These are phyloP conservation scores for Drosera capensis DNA, from an alignment of 148 eudicot genomes.

Conservation along the genomic window DNA sequence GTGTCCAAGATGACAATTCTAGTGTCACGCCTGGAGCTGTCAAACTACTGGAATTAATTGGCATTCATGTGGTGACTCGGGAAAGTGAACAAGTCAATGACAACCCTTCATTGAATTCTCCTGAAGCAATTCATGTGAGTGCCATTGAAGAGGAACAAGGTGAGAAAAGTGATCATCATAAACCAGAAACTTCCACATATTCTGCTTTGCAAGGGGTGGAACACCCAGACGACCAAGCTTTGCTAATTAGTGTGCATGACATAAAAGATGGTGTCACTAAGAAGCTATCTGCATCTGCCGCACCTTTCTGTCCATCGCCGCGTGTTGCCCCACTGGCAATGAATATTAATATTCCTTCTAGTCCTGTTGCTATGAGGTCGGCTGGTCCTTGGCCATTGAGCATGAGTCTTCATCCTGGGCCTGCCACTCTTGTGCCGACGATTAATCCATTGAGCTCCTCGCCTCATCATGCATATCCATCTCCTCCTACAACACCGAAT, in stretches of 20 bases:
- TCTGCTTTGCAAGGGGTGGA: conserved; percentile 24
- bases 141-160: conserved; percentile 5
- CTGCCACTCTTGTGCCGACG: conserved; percentile 31
- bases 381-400: conserved; percentile 82
- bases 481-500: conserved; percentile 84
- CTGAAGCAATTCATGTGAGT: conserved; percentile 12
- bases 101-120: conserved; percentile 18
- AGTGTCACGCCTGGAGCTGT: conserved; percentile 12
- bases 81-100: conserved; percentile 16
- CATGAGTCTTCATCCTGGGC: conserved; percentile 64
- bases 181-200: conserved; percentile 8
- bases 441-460: conserved; percentile 55
- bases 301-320: conserved; percentile 7
- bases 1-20: conserved; percentile 12
- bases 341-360: conserved; percentile 47
- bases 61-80: conserved; percentile 33
- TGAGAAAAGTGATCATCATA: too few relatives aligned
- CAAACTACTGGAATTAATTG: conserved; percentile 22
- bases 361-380: conserved; percentile 35
- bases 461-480: conserved; percentile 69
- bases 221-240: conserved; percentile 27
- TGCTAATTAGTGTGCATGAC: conserved; percentile 30
- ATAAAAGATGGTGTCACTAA: conserved; percentile 38
- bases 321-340: conserved; percentile 46
- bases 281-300: conserved; percentile 84